phyloP scores from a whole-genome alignment of 495 filamentous ascomycete species.

The Xylaria nigripes region DNA sequence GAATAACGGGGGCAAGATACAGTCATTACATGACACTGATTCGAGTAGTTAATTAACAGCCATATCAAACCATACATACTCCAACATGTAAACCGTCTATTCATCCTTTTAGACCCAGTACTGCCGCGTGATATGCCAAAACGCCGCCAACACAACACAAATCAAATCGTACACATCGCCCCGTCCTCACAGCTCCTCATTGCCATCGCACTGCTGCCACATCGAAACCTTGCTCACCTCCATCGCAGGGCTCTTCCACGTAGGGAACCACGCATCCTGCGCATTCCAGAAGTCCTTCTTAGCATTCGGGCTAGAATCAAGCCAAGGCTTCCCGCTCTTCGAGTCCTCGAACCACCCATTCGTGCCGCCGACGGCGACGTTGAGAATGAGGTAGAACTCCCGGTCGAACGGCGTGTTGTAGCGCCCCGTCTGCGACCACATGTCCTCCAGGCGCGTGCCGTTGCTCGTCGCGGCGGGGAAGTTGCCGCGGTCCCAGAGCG shows the following conservation, averaged over 20 bases:
- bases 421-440: slow-evolving; percentile 58
- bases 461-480: slow-evolving; percentile 63
- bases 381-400: slow-evolving; percentile 72
- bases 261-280: slow-evolving; percentile 59
- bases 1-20: too few relatives aligned
- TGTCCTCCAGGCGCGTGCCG: slow-evolving; percentile 57
- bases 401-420: slow-evolving; percentile 71
- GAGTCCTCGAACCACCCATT: slow-evolving; percentile 81
- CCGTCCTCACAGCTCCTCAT: slow-evolving; percentile 34
- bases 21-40: too few relatives aligned
- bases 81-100: slow-evolving; percentile 5
- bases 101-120: not conserved
- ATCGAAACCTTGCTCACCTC: slow-evolving; percentile 67
- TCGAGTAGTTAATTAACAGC: too few relatives aligned
- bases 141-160: not conserved
- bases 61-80: not conserved
- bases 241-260: slow-evolving; percentile 65
- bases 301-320: slow-evolving; percentile 56
- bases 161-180: not conserved
- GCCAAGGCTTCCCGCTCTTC: slow-evolving; percentile 66
- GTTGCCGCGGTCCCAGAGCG: slow-evolving; percentile 64
- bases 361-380: slow-evolving; percentile 72
- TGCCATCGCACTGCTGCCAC: slow-evolving; percentile 63
- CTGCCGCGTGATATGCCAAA: slow-evolving; percentile 2
- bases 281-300: slow-evolving; percentile 67